Base-by-base conservation (phyloP, 2,329 filamentous ascomycete genomes). In the Seiridium cupressi region DNA sequence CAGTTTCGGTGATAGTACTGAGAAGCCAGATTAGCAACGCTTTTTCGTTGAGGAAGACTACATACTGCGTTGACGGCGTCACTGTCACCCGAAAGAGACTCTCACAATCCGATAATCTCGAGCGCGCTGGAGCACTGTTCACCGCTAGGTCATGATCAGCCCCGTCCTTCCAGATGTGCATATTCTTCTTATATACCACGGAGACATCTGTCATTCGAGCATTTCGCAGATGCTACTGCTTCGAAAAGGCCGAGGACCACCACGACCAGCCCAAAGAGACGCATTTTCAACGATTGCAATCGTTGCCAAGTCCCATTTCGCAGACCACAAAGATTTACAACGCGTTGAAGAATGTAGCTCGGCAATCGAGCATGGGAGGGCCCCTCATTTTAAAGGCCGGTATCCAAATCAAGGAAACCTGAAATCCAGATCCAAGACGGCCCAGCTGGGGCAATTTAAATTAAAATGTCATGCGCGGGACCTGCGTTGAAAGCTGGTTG, bases 11-110 rank as follows among this genome's bases (percentile, higher is more conserved):
- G 9, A 61, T 38, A 31, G 60, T 61, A 40, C 60, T 61, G 5
- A 32, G 5, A n/a, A 26, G 26, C 36, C 9, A 6, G 13, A 34
- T 55, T 18, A 55, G 42, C 42, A 13, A 44, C 1, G 8, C 8
- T 8, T 26, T 13, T 49, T 9, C 8, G 9, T 49, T 31, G 18
- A 32, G 32, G 7, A 9, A 53, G n/a, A 3, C 49, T 38, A 13
- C 5, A 9, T 47, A 61, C 60, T 51, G 56, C 34, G 57, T 59
- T 32, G 60, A 44, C 18, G 60, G 60, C 4, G 57, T 61, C 9
- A 57, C 32, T 10, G 60, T 59, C 36, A 46, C 53, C 44, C 53
- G 42, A 34, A 61, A 53, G 6, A 61, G 53, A 13, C 36, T 44
- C 38, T 53, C 32, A 51, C 60, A 61, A 31, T 61, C 60, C 13